Conservation (phyloP, 768 basidiomycete genomes). For the Pleurotus cornucopiae region DNA sequence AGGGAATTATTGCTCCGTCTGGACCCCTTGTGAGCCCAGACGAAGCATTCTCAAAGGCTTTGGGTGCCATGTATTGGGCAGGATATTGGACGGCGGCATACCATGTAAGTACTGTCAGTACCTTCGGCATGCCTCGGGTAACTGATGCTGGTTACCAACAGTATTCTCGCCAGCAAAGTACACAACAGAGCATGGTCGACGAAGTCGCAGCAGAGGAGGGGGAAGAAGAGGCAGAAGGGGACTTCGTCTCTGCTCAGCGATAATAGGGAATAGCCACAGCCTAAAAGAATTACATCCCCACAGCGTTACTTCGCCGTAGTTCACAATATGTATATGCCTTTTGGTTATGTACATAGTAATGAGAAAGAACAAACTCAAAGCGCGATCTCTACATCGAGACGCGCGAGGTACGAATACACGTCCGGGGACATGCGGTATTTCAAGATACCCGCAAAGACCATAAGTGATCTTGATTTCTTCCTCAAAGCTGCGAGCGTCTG, state of each 20-base stretch:
- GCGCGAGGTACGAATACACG: slow-evolving; percentile 83
- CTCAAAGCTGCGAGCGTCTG: slow-evolving; percentile 66
- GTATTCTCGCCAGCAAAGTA: neutral
- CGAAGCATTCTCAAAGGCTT: slow-evolving; percentile 71
- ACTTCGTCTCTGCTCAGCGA: slow-evolving; percentile 37
- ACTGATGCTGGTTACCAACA: neutral
- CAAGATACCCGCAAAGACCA: slow-evolving; percentile 85
- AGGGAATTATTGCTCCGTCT: slow-evolving; percentile 27
- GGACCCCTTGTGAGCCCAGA: slow-evolving; percentile 52
- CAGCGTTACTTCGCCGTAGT: neutral
- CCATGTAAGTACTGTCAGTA: slow-evolving; percentile 48
- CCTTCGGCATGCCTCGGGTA: neutral
- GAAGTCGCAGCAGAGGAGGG: slow-evolving; percentile 25
- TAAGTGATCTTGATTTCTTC: slow-evolving; percentile 79
- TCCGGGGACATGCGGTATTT: slow-evolving; percentile 90
- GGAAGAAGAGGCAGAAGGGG: slow-evolving; percentile 21
- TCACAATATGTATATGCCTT: slow-evolving; percentile 4
- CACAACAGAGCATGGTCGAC: slow-evolving; percentile 1
- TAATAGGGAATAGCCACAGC: slow-evolving; percentile 14
- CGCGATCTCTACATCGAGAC: slow-evolving; percentile 83
- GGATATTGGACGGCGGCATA: slow-evolving; percentile 89
- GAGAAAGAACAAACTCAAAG: slow-evolving; percentile 30
- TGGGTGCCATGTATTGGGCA: slow-evolving; percentile 81
- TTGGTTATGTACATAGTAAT: neutral
- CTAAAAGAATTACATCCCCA: neutral